Base-by-base conservation (phyloP, 2,329 filamentous ascomycete species). In the Mycosphaerella arachidis region DNA sequence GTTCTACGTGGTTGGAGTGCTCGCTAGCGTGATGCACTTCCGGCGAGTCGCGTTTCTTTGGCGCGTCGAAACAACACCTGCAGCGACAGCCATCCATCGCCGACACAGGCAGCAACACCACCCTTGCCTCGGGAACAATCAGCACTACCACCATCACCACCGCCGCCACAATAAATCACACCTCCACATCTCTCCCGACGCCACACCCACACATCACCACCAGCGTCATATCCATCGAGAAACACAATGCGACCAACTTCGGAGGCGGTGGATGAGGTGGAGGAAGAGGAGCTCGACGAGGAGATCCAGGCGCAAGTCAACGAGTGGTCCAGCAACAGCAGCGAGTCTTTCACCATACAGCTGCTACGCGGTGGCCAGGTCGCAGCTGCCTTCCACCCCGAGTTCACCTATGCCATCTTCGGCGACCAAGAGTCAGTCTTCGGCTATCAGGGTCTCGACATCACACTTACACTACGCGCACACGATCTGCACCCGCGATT, bases 351-450 rank as follows among this genome's bases (percentile, higher is more conserved):
- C 67, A 79, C 77, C 56, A 81, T 91, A 68, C 84, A 83, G 55
- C 79, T 90, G 37, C 76, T 84, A 18, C 77, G 78, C 45, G 79
- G 83, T 10, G 74, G 78, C 18, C 75, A 75, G 7, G 79, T 79
- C 40, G 57, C 58, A 12, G 57, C 61, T 8, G 54, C 67, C 4
- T 97, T 99, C 75, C 82, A 90, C 62, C 95, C 94, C 0, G 84
- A 85, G 71, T 95, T 92, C 74, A 97, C 93, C 18, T 96, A 97
- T 75, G 81, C 91, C 1, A 89, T 99, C 64, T 97, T 97, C 68
- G 91, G 91, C 70, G 89, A 97, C n/a, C 88, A 94, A 8, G 92
- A 99, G 75, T 84, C 83, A 31, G 93, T 97, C 65, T 92, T 96
- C 68, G 93, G 93, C 40, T 96, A 97, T 79, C 87, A 91, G 72